Conservation (phyloP, 1,284 basidiomycete genomes). For the Calocybe gambosa region DNA sequence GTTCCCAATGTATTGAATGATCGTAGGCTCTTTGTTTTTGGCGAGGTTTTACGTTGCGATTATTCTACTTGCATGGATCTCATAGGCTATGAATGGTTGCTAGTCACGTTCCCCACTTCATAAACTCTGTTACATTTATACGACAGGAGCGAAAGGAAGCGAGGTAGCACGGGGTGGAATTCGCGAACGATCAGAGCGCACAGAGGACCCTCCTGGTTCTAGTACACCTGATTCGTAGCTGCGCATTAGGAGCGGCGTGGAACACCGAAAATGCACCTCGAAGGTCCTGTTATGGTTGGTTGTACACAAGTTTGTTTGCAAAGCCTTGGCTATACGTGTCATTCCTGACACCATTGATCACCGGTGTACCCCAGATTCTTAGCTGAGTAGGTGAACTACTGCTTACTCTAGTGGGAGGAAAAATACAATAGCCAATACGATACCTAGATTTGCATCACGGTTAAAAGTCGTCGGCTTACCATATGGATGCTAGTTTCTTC, state of each 20-base stretch:
- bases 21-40: too few relatives aligned
- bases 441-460: not conserved
- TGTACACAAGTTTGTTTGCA: not conserved
- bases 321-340: conserved; percentile 9
- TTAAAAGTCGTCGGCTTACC: not conserved
- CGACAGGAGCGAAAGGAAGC: not conserved
- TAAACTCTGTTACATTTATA: not conserved
- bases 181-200: conserved; percentile 10
- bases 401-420: not conserved
- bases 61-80: too few relatives aligned
- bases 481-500: not conserved
- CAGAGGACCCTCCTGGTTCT: not conserved
- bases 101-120: not conserved
- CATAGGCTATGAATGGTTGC: too few relatives aligned
- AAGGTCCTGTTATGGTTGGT: conserved; percentile 5
- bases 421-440: conserved; percentile 1
- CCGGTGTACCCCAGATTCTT: not conserved
- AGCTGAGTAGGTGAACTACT: not conserved
- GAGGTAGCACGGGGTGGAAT: conserved; percentile 3
- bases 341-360: not conserved
- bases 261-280: not conserved
- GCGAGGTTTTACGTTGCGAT: too few relatives aligned
- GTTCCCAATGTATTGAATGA: too few relatives aligned
- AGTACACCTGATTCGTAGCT: conserved; percentile 1
- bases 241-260: conserved; percentile 4